Conservation (phyloP, 345 rosid species). For the Psidium guajava region DNA sequence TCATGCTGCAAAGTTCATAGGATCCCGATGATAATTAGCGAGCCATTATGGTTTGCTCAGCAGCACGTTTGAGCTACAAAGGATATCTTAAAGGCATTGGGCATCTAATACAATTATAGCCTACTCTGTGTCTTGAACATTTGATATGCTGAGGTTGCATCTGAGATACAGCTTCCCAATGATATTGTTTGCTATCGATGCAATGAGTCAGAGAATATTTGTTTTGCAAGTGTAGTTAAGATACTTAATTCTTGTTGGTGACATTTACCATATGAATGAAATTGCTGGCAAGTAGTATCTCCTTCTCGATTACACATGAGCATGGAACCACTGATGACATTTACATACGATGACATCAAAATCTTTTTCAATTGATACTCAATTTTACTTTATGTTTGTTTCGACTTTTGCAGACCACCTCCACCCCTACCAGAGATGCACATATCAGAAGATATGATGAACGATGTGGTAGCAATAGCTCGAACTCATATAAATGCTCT, state of each 20-base stretch:
- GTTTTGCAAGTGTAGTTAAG: not conserved
- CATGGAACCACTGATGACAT: not conserved
- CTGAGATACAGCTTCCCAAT: not conserved
- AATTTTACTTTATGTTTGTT: not conserved
- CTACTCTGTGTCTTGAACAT: not conserved
- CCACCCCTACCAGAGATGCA: slow-evolving; percentile 78
- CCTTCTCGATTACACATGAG: not conserved
- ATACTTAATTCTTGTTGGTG: not conserved
- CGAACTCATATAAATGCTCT: slow-evolving; percentile 41
- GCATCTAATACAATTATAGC: not conserved
- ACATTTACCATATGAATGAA: not conserved
- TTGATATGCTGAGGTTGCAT: not conserved
- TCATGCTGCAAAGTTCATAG: not conserved
- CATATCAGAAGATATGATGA: slow-evolving; percentile 53
- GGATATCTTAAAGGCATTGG: not conserved
- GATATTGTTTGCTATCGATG: not conserved
- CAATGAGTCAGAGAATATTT: not conserved
- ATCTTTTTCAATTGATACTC: not conserved
- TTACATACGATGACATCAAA: not conserved
- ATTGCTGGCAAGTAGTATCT: not conserved
- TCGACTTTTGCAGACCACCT: slow-evolving; percentile 53
- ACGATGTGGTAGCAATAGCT: slow-evolving; percentile 32
- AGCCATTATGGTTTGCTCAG: not conserved
- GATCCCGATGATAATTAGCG: not conserved
- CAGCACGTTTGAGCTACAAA: not conserved